A percentile compares a stretch with the other conserved stretches of the same genome.
These are phyloP conservation scores for Lunasporangiospora selenospora DNA, from an alignment of 192 early-diverging fungal species.

Conservation along the genomic window DNA sequence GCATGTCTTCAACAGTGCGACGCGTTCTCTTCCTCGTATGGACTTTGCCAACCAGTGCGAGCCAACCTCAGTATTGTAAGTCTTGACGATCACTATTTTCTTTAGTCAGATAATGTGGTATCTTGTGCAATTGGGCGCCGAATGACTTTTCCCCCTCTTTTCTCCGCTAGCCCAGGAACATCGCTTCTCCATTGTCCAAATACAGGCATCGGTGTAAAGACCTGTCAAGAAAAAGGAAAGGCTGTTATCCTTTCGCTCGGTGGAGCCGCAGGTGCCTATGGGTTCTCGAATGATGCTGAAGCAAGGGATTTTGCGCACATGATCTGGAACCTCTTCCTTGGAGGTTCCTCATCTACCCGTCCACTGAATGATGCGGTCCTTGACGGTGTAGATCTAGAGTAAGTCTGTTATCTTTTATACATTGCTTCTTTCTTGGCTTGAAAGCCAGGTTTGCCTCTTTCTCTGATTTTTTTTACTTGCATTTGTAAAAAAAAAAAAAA, in stretches of 20 bases:
- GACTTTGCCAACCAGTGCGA: constrained; percentile 76
- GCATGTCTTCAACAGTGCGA: constrained; percentile 64
- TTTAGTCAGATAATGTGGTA: too few species aligned
- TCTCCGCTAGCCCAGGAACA: constrained; percentile 63
- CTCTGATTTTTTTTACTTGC: too few species aligned
- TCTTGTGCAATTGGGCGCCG: too few species aligned
- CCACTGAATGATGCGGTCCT: constrained; percentile 75
- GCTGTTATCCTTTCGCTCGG: constrained; percentile 77
- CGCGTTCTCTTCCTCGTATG: constrained; percentile 60
- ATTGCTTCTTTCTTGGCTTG: background rate
- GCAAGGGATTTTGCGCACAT: constrained; percentile 68
- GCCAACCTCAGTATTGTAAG: constrained; percentile 52
- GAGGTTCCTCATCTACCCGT: constrained; percentile 61
- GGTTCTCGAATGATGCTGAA: constrained; percentile 62
- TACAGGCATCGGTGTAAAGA: constrained; percentile 69
- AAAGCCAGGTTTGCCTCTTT: background rate
- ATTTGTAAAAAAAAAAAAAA: constrained; percentile 44
- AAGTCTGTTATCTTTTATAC: constrained; percentile 9
- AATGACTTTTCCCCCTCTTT: too few species aligned
- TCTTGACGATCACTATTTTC: too few species aligned
- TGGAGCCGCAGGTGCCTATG: constrained; percentile 69
- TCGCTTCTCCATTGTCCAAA: constrained; percentile 71
- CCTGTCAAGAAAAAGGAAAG: constrained; percentile 78
- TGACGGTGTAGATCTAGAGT: constrained; percentile 73
- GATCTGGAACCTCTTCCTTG: constrained; percentile 81